Evolutionary conservation across 805 yeast genomes (phyloP).

Genomic region (Candida bentonensis): DNA sequence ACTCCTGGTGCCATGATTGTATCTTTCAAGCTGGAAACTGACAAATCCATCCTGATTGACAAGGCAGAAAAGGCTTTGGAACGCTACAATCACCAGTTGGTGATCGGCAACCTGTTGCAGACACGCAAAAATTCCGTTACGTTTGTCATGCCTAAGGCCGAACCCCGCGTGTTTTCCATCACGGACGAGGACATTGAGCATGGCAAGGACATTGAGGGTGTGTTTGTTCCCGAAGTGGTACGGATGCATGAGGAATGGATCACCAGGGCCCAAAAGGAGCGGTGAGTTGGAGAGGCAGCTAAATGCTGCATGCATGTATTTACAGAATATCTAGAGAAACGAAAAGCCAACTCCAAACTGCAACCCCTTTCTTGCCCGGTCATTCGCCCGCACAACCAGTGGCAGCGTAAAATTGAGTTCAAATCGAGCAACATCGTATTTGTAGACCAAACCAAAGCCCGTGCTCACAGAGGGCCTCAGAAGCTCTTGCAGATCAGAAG

Average conservation of each 20-base stretch:
- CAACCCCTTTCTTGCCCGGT: slow-evolving; percentile 45
- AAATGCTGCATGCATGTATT: background rate
- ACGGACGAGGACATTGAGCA: slow-evolving; percentile 26
- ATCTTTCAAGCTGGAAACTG: slow-evolving; percentile 90
- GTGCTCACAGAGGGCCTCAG: slow-evolving; percentile 33
- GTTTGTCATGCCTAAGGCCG: slow-evolving; percentile 46
- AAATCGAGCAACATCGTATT: slow-evolving; percentile 52
- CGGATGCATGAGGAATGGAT: slow-evolving; percentile 54
- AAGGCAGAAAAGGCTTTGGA: slow-evolving; percentile 71
- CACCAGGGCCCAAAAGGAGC: slow-evolving; percentile 13
- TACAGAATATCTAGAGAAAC: slow-evolving; percentile 23
- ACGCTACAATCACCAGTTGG: slow-evolving; percentile 84
- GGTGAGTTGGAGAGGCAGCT: background rate
- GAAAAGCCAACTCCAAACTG: slow-evolving; percentile 54
- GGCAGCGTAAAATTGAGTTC: slow-evolving; percentile 56
- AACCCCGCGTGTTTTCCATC: slow-evolving; percentile 22
- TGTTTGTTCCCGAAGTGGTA: slow-evolving; percentile 68
- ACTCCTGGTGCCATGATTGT: slow-evolving; percentile 91
- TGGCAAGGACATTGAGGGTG: slow-evolving; percentile 55
- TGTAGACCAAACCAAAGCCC: slow-evolving; percentile 49
- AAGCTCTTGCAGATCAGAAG: background rate
- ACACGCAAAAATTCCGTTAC: slow-evolving; percentile 81
- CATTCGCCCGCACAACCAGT: slow-evolving; percentile 35
- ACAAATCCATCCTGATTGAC: slow-evolving; percentile 46
- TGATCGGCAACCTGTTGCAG: slow-evolving; percentile 84